These are phyloP conservation scores for Breviolum minutum DNA, from an alignment of 73 alveolate species.

Conservation along the genomic window DNA sequence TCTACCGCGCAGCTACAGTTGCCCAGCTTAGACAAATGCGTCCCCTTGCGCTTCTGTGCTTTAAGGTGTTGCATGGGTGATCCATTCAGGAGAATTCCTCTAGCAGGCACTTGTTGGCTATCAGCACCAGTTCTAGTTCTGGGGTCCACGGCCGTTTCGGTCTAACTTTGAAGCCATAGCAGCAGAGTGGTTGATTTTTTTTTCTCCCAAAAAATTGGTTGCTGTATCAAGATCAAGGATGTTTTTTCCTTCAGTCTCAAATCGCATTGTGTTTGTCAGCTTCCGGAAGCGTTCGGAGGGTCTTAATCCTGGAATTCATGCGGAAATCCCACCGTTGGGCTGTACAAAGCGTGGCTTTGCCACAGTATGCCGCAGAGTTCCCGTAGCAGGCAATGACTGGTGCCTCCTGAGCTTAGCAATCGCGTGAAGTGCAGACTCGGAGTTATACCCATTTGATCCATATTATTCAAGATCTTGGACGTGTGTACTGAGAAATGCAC, in stretches of 20 bases:
- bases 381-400: neutral
- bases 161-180: too few species aligned
- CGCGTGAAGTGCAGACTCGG: too few species aligned
- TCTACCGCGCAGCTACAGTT: neutral
- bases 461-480: neutral
- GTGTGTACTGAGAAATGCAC: neutral
- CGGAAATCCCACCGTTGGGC: constrained; percentile 10
- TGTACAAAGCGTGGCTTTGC: constrained; percentile 50
- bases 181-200: too few species aligned
- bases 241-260: neutral
- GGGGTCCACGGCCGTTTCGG: too few species aligned
- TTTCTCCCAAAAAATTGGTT: neutral
- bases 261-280: neutral
- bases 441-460: neutral
- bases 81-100: too few species aligned
- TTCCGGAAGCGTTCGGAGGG: neutral
- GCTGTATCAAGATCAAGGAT: neutral
- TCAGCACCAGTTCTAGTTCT: too few species aligned
- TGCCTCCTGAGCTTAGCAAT: neutral
- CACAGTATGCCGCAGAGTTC: constrained; percentile 12
- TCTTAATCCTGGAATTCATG: neutral
- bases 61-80: too few species aligned
- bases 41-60: neutral
- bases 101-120: too few species aligned
- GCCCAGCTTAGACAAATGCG: neutral